Evolutionary conservation across 2,329 filamentous ascomycete species (phyloP), one percentile per base, ranked within the genome.

Genomic region (Colletotrichum sublineola): DNA sequence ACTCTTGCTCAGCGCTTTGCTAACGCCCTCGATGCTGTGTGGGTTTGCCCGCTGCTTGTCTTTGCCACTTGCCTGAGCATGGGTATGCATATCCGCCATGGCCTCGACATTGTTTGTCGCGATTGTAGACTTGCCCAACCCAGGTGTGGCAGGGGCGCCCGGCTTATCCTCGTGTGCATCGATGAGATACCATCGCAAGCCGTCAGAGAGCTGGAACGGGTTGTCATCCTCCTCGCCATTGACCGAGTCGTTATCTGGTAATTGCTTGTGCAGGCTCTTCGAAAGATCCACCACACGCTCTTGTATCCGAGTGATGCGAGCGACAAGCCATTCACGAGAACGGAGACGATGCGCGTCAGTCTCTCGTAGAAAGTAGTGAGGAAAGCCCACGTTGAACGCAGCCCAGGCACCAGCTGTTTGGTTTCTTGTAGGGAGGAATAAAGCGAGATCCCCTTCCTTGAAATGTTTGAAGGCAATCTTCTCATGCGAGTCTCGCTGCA

Each of bases 401-500:
- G 96, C 96, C 96, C 96, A 99, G 0, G 96, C 96, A 20, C 96
- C 93, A 5, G 95, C 96, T 48, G 93, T 94, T 82, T 98, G 95
- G 79, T 98, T 98, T 46, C 96, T 89, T 0, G 96, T 99, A 0
- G 96, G 96, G 52, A 99, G 84, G 84, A 99, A 99, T 2, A 99
- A 83, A 15, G 96, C 96, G 18, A 99, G 87, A 79, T 99, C 96
- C 9, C 96, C 96, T 81, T 98, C 95, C 79, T 98, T 98, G 85
- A 99, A 99, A 63, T 96, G 92, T 73, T 93, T 92, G 80, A 96
- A 98, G 2, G 96, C 95, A 79, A 99, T 98, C 85, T 98, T 98
- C 76, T 97, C 94, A 77, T 97, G 94, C 0, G 94, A 91, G 78
- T 98, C 96, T 77, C 92, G 93, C 75, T 97, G 94, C 57, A 92